Conservation (phyloP, 1,139 yeast genomes). For the Yamadazyma triangularis region DNA sequence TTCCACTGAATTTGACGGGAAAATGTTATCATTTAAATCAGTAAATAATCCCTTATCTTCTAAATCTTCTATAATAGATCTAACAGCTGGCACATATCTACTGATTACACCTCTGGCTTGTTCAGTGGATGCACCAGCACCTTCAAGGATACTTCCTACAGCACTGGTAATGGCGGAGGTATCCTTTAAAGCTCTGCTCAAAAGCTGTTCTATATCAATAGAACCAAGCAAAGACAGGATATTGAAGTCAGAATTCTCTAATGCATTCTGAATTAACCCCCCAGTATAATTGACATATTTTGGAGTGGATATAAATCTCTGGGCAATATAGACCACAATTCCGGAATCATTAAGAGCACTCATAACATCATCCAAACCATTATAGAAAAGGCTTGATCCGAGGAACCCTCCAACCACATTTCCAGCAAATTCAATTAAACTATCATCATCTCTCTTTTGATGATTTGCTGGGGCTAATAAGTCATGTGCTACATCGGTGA, state of each 20-base stretch:
- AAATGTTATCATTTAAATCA: conserved; percentile 34
- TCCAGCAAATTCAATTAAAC: conserved; percentile 24
- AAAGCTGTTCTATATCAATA: conserved; percentile 25
- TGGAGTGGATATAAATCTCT: conserved; percentile 32
- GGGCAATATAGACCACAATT: conserved; percentile 34
- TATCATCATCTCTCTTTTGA: conserved; percentile 20
- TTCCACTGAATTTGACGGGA: conserved; percentile 21
- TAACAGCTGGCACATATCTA: conserved; percentile 30
- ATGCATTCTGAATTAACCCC: conserved; percentile 23
- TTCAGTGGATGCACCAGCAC: conserved; percentile 9
- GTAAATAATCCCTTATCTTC: conserved; percentile 38
- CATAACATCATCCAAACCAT: conserved; percentile 23
- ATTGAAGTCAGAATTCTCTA: conserved; percentile 11
- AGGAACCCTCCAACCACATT: conserved; percentile 28
- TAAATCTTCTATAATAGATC: conserved; percentile 27
- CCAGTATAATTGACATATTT: conserved; percentile 37
- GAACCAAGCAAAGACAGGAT: conserved; percentile 5
- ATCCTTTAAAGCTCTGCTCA: conserved; percentile 21
- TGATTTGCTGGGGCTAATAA: conserved; percentile 17
- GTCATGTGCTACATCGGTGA: conserved; percentile 21
- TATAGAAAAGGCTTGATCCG: conserved; percentile 23
- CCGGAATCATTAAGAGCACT: conserved; percentile 43
- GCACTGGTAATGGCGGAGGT: conserved; percentile 19
- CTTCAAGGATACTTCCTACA: conserved; percentile 22
- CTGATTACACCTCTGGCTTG: conserved; percentile 9